Conservation (phyloP, 164 flowering plant genomes). For the Chloranthus sessilifolius region DNA sequence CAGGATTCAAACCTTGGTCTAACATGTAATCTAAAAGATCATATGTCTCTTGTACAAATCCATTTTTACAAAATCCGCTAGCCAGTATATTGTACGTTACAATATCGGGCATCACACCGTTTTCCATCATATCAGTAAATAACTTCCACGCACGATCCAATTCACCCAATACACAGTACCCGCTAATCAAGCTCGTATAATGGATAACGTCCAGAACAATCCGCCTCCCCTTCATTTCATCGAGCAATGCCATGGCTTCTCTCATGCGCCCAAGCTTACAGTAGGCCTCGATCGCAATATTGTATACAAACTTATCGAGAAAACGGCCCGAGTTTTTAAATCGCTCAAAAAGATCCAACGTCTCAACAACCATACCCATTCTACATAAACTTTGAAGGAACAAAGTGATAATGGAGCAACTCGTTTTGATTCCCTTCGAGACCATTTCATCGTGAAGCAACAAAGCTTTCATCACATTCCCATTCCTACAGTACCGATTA, state of each 20-base stretch:
- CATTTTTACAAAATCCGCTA: slow-evolving; percentile 51
- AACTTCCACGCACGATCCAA: slow-evolving; percentile 35
- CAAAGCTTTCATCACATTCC: slow-evolving; percentile 37
- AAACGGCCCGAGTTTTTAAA: slow-evolving; percentile 36
- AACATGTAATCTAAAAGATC: slow-evolving; percentile 41
- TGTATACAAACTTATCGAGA: slow-evolving; percentile 50
- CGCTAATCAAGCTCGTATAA: slow-evolving; percentile 64
- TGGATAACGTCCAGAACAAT: slow-evolving; percentile 51
- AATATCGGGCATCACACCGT: slow-evolving; percentile 50
- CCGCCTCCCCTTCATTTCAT: slow-evolving; percentile 47
- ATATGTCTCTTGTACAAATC: slow-evolving; percentile 28
- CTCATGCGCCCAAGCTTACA: slow-evolving; percentile 55
- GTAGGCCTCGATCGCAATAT: slow-evolving; percentile 50
- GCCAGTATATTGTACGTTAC: slow-evolving; percentile 55
- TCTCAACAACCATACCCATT: slow-evolving; percentile 37
- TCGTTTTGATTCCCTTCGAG: slow-evolving; percentile 47
- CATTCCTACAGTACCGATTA: slow-evolving; percentile 36
- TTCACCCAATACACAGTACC: slow-evolving; percentile 47
- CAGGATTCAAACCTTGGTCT: slow-evolving; percentile 44
- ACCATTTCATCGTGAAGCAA: slow-evolving; percentile 40
- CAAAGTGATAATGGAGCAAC: slow-evolving; percentile 42
- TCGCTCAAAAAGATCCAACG: slow-evolving; percentile 28
- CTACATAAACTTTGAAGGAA: slow-evolving; percentile 54
- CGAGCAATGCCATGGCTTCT: slow-evolving; percentile 45
- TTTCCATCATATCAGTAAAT: slow-evolving; percentile 40